A percentile compares a stretch with the other conserved stretches of the same genome.
These are phyloP conservation scores for Arthrobotrys megalospora DNA, from an alignment of 2,329 filamentous ascomycete genomes.

Conservation along the genomic window DNA sequence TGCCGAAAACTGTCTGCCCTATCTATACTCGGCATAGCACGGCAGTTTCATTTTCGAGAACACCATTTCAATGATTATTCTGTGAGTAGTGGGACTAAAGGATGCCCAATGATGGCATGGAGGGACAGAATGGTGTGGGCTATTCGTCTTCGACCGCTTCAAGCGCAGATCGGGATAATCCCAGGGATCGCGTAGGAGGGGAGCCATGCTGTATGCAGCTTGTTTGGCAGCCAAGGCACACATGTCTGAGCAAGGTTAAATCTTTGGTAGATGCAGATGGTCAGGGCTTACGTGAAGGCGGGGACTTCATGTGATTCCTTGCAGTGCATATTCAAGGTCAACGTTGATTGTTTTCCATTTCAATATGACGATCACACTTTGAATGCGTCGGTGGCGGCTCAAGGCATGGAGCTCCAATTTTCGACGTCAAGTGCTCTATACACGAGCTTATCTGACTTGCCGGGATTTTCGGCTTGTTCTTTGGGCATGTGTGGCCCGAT, in stretches of 20 bases:
- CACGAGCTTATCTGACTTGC: slow-evolving; percentile 4
- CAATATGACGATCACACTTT: slow-evolving; percentile 10
- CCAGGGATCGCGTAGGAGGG: slow-evolving; percentile 37
- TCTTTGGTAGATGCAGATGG: slow-evolving; percentile 16
- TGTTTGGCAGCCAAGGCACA: slow-evolving; percentile 12
- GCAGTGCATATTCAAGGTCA: slow-evolving; percentile 29
- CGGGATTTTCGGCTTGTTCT: slow-evolving; percentile 16
- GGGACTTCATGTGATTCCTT: slow-evolving; percentile 51
- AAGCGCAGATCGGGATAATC: slow-evolving; percentile 44
- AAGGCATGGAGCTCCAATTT: neutral
- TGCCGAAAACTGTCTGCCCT: slow-evolving; percentile 35
- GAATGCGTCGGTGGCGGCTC: slow-evolving; percentile 6
- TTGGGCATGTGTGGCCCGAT: slow-evolving; percentile 16
- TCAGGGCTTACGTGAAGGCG: slow-evolving; percentile 42
- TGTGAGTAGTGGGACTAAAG: neutral
- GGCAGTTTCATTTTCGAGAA: slow-evolving; percentile 32
- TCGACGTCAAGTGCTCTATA: slow-evolving; percentile 20
- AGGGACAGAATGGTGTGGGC: slow-evolving; percentile 3
- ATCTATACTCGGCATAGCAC: slow-evolving; percentile 51
- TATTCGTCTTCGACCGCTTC: slow-evolving; percentile 45
- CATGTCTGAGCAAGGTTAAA: slow-evolving; percentile 35
- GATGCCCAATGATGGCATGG: slow-evolving; percentile 35
- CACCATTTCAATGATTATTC: neutral
- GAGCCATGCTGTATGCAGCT: slow-evolving; percentile 35
- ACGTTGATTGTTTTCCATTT: neutral